Percentiles rank a stretch among this genome's conserved stretches.
phyloP scores from a whole-genome alignment of 495 filamentous ascomycete genomes.

The Annulohypoxylon maeteangense region DNA sequence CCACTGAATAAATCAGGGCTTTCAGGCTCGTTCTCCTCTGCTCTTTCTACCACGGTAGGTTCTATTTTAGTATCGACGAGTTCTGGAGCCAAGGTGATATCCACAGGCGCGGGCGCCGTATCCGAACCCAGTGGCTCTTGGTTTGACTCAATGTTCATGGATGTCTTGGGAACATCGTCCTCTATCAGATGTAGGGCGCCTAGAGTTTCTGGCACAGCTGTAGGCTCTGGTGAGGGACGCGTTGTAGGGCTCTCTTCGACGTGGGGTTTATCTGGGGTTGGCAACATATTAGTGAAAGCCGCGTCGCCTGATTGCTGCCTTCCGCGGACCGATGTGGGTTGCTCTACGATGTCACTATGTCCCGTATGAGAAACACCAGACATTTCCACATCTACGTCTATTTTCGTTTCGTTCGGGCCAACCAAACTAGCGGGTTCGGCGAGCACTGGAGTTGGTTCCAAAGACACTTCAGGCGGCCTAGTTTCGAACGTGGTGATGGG shows the following conservation, averaged over 20 bases:
- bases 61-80: constrained; percentile 19
- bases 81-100: background rate
- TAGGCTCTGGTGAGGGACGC: background rate
- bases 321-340: background rate
- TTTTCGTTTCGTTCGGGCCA: background rate
- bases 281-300: background rate
- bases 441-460: background rate
- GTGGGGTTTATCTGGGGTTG: background rate
- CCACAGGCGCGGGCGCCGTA: background rate
- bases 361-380: constrained; percentile 10
- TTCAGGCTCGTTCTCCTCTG: constrained; percentile 38
- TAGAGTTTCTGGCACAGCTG: background rate
- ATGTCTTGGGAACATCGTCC: background rate
- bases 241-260: background rate
- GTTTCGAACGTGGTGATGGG: background rate
- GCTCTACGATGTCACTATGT: background rate
- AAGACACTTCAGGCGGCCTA: background rate
- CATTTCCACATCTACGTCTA: constrained; percentile 32
- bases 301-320: constrained; percentile 1
- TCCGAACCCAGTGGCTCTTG: background rate
- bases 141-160: background rate
- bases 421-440: background rate
- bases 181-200: background rate
- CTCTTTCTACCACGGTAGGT: background rate
- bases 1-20: constrained; percentile 48